Evolutionary conservation across 108 stramenopile genomes (phyloP).

Genomic region (Nitzschia sp.): DNA sequence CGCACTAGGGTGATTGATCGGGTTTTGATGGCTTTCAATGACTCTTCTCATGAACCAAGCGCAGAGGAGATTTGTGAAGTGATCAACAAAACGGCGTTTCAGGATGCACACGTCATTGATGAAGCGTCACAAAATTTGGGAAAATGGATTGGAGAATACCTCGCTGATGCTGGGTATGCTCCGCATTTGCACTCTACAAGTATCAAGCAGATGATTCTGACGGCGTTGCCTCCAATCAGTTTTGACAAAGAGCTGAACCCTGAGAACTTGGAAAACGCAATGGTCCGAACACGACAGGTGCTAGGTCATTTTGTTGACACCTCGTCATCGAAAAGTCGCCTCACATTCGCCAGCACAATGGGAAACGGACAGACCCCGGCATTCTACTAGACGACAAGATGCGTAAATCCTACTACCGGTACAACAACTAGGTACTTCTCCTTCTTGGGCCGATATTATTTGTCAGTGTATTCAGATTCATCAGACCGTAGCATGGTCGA

Average conservation of each 20-base stretch:
- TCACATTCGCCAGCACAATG: neutral
- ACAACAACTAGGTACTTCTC: too few species aligned
- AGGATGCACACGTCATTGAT: slow-evolving; percentile 12
- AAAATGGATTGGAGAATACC: slow-evolving; percentile 48
- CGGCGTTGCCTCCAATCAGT: slow-evolving; percentile 39
- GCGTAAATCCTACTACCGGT: too few species aligned
- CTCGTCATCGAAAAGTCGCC: neutral
- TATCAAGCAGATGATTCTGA: slow-evolving; percentile 50
- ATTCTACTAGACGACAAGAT: slow-evolving; percentile 13
- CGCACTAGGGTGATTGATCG: slow-evolving; percentile 25
- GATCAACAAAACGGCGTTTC: slow-evolving; percentile 6
- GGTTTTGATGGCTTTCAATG: slow-evolving; percentile 20
- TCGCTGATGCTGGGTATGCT: slow-evolving; percentile 44
- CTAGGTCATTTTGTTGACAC: neutral
- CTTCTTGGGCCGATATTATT: too few species aligned
- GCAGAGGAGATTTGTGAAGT: slow-evolving; percentile 32
- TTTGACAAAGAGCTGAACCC: slow-evolving; percentile 28
- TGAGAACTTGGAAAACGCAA: slow-evolving; percentile 30
- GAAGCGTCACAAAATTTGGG: slow-evolving; percentile 35
- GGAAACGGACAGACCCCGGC: neutral
- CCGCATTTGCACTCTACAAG: slow-evolving; percentile 30
- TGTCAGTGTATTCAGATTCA: too few species aligned
- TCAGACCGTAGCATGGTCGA: too few species aligned
- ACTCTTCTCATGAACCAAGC: slow-evolving; percentile 6
- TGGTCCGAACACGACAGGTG: neutral